Evolutionary conservation across 202 grass and related monocot species (phyloP).

Genomic region (Dendrocalamus latiflorus): DNA sequence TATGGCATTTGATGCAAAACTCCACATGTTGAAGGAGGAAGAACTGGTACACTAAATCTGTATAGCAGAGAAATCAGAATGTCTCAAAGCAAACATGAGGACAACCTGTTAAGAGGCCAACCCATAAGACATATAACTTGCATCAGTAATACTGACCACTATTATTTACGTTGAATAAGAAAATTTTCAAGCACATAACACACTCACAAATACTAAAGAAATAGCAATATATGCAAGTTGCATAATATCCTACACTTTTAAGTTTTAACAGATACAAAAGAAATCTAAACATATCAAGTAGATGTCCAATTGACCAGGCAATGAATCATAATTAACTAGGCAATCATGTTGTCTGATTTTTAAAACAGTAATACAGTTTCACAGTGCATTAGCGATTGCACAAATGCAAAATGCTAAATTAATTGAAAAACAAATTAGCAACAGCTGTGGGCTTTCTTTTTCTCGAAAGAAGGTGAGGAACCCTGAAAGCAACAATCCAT

Average conservation of each 20-base stretch:
- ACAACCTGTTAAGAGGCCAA: not conserved
- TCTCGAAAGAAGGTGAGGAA: not conserved
- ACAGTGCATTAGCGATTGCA: not conserved
- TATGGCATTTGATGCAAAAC: slow-evolving; percentile 74
- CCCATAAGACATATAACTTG: not conserved
- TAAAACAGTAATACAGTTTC: not conserved
- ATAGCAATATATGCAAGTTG: not conserved
- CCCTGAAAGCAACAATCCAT: not conserved
- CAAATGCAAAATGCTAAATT: not conserved
- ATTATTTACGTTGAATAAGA: not conserved
- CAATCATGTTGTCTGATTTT: not conserved
- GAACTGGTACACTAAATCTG: not conserved
- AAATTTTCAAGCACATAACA: not conserved
- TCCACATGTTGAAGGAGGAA: slow-evolving; percentile 55
- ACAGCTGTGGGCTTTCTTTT: not conserved
- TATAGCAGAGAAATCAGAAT: slow-evolving; percentile 12
- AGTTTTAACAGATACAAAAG: not conserved
- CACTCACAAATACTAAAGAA: not conserved
- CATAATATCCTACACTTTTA: not conserved
- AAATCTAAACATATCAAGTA: not conserved
- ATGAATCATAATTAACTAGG: not conserved
- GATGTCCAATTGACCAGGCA: not conserved
- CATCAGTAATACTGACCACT: not conserved
- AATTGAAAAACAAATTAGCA: not conserved
- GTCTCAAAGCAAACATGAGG: slow-evolving; percentile 1